A percentile compares a stretch with the other conserved stretches of the same genome.
phyloP scores from a whole-genome alignment of 306 rosid species.

The Sechiopsis laciniata region DNA sequence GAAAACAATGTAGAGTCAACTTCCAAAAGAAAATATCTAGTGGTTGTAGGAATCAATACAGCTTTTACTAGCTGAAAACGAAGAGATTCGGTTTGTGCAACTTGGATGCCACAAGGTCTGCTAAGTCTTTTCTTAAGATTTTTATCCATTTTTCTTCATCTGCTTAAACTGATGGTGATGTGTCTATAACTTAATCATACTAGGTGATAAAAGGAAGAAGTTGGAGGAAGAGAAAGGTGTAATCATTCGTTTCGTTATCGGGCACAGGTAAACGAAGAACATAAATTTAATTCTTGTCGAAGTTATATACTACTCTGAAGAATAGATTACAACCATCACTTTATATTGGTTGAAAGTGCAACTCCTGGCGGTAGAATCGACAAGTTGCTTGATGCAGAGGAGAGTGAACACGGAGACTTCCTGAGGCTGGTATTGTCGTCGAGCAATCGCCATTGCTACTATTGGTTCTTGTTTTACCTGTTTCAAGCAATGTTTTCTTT shows the following conservation, averaged over 20 bases:
- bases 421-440: constrained; percentile 57
- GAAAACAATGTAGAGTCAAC: constrained; percentile 32
- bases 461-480: neutral
- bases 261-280: constrained; percentile 59
- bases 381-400: constrained; percentile 73
- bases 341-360: constrained; percentile 35
- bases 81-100: constrained; percentile 79
- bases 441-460: neutral
- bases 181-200: constrained; percentile 15
- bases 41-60: constrained; percentile 86
- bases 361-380: constrained; percentile 81
- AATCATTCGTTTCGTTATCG: constrained; percentile 77
- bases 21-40: constrained; percentile 54
- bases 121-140: neutral
- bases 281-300: neutral
- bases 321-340: neutral
- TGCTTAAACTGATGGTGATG: neutral
- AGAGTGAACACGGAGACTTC: constrained; percentile 58
- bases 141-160: neutral
- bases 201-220: constrained; percentile 62
- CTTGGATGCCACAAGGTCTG: constrained; percentile 94
- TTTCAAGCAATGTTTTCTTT: neutral
- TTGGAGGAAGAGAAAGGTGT: constrained; percentile 87
- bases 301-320: constrained; percentile 2
- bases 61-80: constrained; percentile 76